phyloP scores from a whole-genome alignment of 108 stramenopile species.

The Fistulifera pelliculosa region DNA sequence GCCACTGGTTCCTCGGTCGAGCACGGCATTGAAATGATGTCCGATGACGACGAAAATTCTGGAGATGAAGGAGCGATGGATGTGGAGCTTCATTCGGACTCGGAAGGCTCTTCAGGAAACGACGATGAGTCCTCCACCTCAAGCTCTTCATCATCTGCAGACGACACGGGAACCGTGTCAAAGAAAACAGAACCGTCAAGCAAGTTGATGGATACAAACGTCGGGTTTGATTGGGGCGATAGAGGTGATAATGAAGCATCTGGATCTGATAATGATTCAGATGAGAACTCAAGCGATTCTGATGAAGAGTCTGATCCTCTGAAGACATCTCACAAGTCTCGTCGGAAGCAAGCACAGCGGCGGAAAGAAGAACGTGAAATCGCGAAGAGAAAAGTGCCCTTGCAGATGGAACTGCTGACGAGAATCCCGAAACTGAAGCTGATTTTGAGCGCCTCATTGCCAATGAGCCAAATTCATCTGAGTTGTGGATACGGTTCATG shows the following conservation, averaged over 20 bases:
- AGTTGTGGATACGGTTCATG: conserved; percentile 95
- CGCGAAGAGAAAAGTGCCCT: conserved; percentile 54
- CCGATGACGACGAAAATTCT: conserved; percentile 16
- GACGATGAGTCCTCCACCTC: conserved; percentile 17
- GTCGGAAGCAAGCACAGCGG: conserved; percentile 64
- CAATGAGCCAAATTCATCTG: conserved; percentile 82
- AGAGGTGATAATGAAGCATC: conserved; percentile 9
- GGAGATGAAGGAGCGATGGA: conserved; percentile 36
- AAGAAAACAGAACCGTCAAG: conserved; percentile 19
- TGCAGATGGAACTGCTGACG: conserved; percentile 85
- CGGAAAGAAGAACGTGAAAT: conserved; percentile 72
- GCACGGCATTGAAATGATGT: not conserved
- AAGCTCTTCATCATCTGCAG: conserved; percentile 17
- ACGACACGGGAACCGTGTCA: conserved; percentile 22
- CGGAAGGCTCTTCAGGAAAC: conserved; percentile 15
- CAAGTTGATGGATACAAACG: conserved; percentile 59
- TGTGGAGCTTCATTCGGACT: conserved; percentile 25
- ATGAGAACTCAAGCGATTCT: conserved; percentile 32
- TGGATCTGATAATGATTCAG: conserved; percentile 27
- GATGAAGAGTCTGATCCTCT: conserved; percentile 40
- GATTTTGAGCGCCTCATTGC: conserved; percentile 95
- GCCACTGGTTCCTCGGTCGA: not conserved
- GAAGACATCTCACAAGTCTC: conserved; percentile 57
- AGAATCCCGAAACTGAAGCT: conserved; percentile 80
- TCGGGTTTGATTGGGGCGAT: conserved; percentile 72